Conservation (phyloP, 2,329 filamentous ascomycete species). For the Simplicillium sp. region DNA sequence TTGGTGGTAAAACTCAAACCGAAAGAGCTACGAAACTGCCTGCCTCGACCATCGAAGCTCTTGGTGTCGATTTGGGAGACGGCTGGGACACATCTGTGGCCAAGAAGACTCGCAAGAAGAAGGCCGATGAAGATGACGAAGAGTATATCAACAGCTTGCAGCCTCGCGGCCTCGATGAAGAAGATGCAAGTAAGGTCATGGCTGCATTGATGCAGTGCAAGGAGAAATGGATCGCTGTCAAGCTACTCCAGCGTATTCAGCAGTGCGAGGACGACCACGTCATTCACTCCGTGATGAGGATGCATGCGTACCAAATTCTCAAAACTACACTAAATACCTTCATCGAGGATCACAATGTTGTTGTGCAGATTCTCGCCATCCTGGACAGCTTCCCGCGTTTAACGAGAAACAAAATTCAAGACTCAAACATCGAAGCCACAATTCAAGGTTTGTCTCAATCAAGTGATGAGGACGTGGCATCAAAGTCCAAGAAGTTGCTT, state of each 20-base stretch:
- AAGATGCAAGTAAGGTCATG: slow-evolving; percentile 89
- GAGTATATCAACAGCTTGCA: slow-evolving; percentile 90
- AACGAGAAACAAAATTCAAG: slow-evolving; percentile 93
- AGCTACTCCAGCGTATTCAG: slow-evolving; percentile 83
- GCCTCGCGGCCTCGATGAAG: slow-evolving; percentile 68
- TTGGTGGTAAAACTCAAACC: slow-evolving; percentile 95
- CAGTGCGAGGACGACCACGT: slow-evolving; percentile 79
- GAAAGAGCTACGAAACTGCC: slow-evolving; percentile 90
- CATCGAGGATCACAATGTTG: slow-evolving; percentile 80
- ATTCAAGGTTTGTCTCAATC: slow-evolving; percentile 59
- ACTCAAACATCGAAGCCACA: slow-evolving; percentile 85
- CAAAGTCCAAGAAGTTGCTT: slow-evolving; percentile 61
- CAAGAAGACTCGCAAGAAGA: slow-evolving; percentile 89
- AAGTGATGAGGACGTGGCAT: slow-evolving; percentile 65
- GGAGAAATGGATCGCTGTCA: slow-evolving; percentile 98
- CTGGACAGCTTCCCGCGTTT: slow-evolving; percentile 81
- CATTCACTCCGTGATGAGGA: slow-evolving; percentile 79
- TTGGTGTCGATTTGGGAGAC: slow-evolving; percentile 88
- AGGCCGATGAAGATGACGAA: slow-evolving; percentile 81
- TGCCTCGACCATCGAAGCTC: slow-evolving; percentile 80
- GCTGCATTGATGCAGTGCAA: slow-evolving; percentile 94
- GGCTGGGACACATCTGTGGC: slow-evolving; percentile 86
- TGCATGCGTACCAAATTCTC: slow-evolving; percentile 95
- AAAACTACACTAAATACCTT: slow-evolving; percentile 80
- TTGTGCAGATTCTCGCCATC: slow-evolving; percentile 82